These are phyloP conservation scores for Diaporthe helianthi DNA, from an alignment of 2,329 filamentous ascomycete species.

Conservation along the genomic window DNA sequence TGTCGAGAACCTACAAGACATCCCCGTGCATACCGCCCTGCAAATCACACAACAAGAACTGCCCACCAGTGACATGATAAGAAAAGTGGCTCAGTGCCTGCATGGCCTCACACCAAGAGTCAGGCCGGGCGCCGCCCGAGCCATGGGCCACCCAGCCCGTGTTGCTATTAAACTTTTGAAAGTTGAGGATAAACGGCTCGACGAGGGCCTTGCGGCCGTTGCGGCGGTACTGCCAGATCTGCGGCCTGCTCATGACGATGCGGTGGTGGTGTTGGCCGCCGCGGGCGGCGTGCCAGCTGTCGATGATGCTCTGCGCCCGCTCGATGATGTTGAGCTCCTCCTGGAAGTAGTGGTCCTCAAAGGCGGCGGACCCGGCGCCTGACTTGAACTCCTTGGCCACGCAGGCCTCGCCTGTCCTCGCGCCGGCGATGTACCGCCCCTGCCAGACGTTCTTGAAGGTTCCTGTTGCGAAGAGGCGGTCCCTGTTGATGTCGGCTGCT, in stretches of 20 bases:
- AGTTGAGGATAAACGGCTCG: conserved; percentile 51
- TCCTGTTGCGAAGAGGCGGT: conserved; percentile 17
- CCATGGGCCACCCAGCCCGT: conserved; percentile 49
- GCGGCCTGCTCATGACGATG: conserved; percentile 47
- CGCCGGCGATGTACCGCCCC: conserved; percentile 18
- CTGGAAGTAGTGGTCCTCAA: conserved; percentile 28
- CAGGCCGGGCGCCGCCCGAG: conserved; percentile 33
- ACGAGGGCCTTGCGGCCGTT: conserved; percentile 40
- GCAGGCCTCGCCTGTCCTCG: conserved; percentile 15
- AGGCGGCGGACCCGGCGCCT: conserved; percentile 19
- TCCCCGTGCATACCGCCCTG: conserved; percentile 50
- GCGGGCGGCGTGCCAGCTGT: conserved; percentile 27
- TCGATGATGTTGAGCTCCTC: conserved; percentile 28
- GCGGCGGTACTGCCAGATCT: conserved; percentile 42
- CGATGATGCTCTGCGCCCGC: conserved; percentile 26
- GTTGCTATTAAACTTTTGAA: conserved; percentile 54
- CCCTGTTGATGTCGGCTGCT: conserved; percentile 21
- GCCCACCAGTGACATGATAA: conserved; percentile 47
- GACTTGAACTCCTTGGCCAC: conserved; percentile 31
- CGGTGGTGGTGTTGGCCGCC: conserved; percentile 42
- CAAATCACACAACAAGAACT: conserved; percentile 50
- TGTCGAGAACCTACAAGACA: conserved; percentile 20
- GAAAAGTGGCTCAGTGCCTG: conserved; percentile 54
- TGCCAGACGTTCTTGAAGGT: conserved; percentile 29
- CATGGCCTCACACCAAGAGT: conserved; percentile 47